Conservation (phyloP, 129 eudicot species). For the Lactuca sativa region DNA sequence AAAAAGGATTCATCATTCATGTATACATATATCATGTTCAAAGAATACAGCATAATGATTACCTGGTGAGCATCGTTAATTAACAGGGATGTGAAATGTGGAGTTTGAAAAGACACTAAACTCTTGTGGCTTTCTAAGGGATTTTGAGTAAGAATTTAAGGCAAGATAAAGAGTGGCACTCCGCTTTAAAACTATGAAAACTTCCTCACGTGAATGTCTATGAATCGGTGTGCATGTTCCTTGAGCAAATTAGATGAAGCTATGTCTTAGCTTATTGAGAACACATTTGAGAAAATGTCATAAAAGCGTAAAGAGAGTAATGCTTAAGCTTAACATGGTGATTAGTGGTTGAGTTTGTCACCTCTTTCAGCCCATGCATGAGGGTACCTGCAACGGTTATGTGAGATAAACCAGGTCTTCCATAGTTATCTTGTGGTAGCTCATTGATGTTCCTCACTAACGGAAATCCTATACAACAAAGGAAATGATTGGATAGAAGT, state of each 20-base stretch:
- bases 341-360: constrained; percentile 14
- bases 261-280: constrained; percentile 67
- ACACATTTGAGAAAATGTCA: neutral
- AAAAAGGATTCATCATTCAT: constrained; percentile 6
- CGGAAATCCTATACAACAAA: constrained; percentile 49
- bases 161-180: constrained; percentile 80
- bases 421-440: constrained; percentile 62
- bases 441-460: constrained; percentile 67
- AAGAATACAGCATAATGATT: neutral
- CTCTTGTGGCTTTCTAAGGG: constrained; percentile 72
- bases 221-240: constrained; percentile 85
- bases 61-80: constrained; percentile 89
- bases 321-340: neutral
- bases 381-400: constrained; percentile 67
- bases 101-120: constrained; percentile 64
- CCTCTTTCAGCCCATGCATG: constrained; percentile 78
- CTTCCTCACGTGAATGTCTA: constrained; percentile 90
- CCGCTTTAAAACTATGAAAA: constrained; percentile 80
- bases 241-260: constrained; percentile 76
- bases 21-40: neutral
- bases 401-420: constrained; percentile 75
- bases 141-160: constrained; percentile 50
- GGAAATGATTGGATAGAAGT: neutral
- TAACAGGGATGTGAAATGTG: constrained; percentile 77
- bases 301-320: neutral